phyloP scores from a whole-genome alignment of 768 basidiomycete genomes.

The Amanita polypyramis region DNA sequence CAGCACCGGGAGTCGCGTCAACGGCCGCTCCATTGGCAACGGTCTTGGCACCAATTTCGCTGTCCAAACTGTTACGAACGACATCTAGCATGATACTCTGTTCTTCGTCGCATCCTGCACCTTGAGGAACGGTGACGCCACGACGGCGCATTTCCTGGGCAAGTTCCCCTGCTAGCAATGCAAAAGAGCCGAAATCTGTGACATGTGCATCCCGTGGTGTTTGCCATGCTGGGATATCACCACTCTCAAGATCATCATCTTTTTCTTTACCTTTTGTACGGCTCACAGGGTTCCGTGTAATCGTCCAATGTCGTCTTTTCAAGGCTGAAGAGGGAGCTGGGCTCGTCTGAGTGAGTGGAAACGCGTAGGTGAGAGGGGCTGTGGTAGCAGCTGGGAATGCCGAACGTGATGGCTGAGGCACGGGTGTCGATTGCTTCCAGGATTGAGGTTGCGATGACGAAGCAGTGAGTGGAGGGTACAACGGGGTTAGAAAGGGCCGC shows the following conservation, averaged over 20 bases:
- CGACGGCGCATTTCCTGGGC: slow-evolving; percentile 32
- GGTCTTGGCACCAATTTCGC: slow-evolving; percentile 16
- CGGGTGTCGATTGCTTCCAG: slow-evolving; percentile 15
- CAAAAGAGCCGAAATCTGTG: slow-evolving; percentile 54
- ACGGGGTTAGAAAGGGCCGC: slow-evolving; percentile 46
- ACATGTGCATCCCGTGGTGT: slow-evolving; percentile 41
- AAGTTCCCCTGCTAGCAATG: slow-evolving; percentile 37
- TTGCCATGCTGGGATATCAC: slow-evolving; percentile 32
- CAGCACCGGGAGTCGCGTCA: slow-evolving; percentile 11
- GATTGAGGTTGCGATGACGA: slow-evolving; percentile 18
- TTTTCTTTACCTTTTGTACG: slow-evolving; percentile 41
- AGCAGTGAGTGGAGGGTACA: slow-evolving; percentile 35
- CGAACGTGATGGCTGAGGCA: slow-evolving; percentile 8
- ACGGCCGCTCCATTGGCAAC: slow-evolving; percentile 7
- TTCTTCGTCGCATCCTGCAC: slow-evolving; percentile 21
- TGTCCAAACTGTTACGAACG: slow-evolving; percentile 29
- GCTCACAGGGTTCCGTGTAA: slow-evolving; percentile 38
- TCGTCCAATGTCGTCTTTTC: slow-evolving; percentile 50
- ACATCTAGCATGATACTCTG: slow-evolving; percentile 18
- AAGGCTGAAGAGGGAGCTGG: slow-evolving; percentile 12
- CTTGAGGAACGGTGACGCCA: slow-evolving; percentile 14
- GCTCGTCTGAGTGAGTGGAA: slow-evolving; percentile 8
- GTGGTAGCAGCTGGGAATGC: slow-evolving; percentile 18
- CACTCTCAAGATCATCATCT: slow-evolving; percentile 35
- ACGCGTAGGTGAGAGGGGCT: slow-evolving; percentile 16